Conservation (phyloP, 1,139 yeast species). For the Citeromyces hawaiiensis region DNA sequence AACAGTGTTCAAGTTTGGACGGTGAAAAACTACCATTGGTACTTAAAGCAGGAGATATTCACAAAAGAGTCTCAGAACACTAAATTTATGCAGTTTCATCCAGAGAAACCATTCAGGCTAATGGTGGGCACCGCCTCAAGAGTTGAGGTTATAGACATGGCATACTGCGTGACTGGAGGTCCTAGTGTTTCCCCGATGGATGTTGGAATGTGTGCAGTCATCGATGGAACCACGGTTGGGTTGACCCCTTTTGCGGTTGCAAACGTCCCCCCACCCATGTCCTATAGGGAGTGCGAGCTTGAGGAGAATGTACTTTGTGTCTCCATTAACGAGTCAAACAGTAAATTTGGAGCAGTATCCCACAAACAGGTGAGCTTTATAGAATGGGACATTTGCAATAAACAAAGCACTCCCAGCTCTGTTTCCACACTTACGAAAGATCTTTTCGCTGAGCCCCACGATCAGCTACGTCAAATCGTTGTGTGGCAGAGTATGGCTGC, state of each 20-base stretch:
- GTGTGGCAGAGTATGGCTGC: constrained; percentile 35
- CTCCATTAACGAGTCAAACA: constrained; percentile 52
- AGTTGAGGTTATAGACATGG: constrained; percentile 57
- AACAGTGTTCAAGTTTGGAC: constrained; percentile 79
- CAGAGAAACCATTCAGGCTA: constrained; percentile 71
- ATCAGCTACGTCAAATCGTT: constrained; percentile 50
- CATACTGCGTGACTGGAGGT: constrained; percentile 54
- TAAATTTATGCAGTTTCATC: constrained; percentile 63
- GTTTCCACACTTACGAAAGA: constrained; percentile 21
- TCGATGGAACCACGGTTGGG: constrained; percentile 65
- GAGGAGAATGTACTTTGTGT: constrained; percentile 44
- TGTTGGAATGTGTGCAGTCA: constrained; percentile 64
- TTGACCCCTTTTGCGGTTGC: constrained; percentile 79
- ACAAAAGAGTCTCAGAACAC: constrained; percentile 23
- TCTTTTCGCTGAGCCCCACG: constrained; percentile 26
- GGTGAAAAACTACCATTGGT: constrained; percentile 91
- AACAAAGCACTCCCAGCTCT: constrained; percentile 24
- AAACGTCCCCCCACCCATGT: constrained; percentile 91
- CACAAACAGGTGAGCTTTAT: constrained; percentile 28
- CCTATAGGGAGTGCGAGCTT: constrained; percentile 52
- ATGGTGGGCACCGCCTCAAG: constrained; percentile 42
- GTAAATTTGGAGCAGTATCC: constrained; percentile 42
- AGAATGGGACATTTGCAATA: constrained; percentile 19
- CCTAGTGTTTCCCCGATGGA: constrained; percentile 58
- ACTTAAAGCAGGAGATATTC: constrained; percentile 65